Conservation (phyloP, 148 eudicot species). For the Chenopodium quinoa region DNA sequence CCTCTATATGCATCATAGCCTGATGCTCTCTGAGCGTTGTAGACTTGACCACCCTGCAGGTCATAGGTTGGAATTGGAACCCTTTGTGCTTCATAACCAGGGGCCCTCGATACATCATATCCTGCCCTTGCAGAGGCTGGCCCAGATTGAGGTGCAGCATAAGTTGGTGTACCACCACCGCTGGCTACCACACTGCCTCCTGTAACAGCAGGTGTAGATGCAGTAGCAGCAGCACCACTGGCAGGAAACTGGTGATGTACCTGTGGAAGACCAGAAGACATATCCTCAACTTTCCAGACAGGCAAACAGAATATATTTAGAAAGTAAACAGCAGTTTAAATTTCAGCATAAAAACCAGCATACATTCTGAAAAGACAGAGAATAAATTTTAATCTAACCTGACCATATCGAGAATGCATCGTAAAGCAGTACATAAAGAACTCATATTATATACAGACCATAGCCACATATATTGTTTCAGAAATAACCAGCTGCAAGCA, state of each 20-base stretch:
- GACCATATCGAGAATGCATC: background rate
- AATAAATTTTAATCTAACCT: background rate
- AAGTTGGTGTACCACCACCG: constrained; percentile 40
- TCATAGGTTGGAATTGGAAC: constrained; percentile 32
- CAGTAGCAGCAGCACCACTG: constrained; percentile 31
- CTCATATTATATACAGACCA: too few species aligned
- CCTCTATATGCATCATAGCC: constrained; percentile 46
- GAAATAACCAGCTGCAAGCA: background rate
- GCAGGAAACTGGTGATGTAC: constrained; percentile 42
- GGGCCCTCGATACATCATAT: constrained; percentile 37
- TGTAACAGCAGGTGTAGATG: constrained; percentile 31
- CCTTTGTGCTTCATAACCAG: constrained; percentile 43
- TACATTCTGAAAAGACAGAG: background rate
- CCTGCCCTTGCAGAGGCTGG: constrained; percentile 41
- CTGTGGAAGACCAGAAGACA: constrained; percentile 29
- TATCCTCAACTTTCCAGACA: background rate
- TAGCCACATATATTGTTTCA: background rate
- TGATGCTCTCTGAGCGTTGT: constrained; percentile 40
- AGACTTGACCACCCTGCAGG: constrained; percentile 30
- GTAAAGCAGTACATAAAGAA: background rate
- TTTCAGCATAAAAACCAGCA: constrained; percentile 11
- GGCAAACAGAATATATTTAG: background rate
- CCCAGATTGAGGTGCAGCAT: constrained; percentile 45
- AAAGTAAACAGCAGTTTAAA: background rate
- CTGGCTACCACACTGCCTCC: constrained; percentile 32